Conservation (phyloP, 768 basidiomycete species). For the Boletus edulis region DNA sequence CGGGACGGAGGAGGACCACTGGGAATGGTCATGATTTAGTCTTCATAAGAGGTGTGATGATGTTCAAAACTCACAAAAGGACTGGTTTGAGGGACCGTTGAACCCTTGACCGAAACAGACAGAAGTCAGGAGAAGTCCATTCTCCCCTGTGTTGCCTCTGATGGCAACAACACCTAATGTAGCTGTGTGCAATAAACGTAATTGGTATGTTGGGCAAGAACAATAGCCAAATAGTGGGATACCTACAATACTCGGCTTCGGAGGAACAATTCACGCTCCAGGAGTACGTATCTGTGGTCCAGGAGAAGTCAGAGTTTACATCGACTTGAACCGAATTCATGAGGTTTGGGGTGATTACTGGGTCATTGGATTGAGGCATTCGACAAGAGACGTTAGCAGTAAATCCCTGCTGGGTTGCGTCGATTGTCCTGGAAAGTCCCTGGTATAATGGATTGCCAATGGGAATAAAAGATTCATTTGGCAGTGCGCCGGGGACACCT, state of each 20-base stretch:
- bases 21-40: neutral
- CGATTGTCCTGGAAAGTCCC: neutral
- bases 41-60: neutral
- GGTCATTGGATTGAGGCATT: neutral
- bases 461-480: too few relatives aligned
- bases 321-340: neutral
- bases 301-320: neutral
- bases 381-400: neutral
- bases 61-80: neutral
- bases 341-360: neutral
- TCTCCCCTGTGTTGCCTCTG: neutral
- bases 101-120: neutral
- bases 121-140: neutral
- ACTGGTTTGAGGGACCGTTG: neutral
- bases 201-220: neutral
- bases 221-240: neutral
- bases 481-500: neutral
- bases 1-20: neutral
- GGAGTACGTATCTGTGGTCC: neutral
- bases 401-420: neutral
- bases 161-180: neutral
- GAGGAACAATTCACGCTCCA: neutral
- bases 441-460: too few relatives aligned
- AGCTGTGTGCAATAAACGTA: neutral
- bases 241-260: neutral